Evolutionary conservation across 768 basidiomycete species (phyloP).

Genomic region (Lepiota subincarnata): DNA sequence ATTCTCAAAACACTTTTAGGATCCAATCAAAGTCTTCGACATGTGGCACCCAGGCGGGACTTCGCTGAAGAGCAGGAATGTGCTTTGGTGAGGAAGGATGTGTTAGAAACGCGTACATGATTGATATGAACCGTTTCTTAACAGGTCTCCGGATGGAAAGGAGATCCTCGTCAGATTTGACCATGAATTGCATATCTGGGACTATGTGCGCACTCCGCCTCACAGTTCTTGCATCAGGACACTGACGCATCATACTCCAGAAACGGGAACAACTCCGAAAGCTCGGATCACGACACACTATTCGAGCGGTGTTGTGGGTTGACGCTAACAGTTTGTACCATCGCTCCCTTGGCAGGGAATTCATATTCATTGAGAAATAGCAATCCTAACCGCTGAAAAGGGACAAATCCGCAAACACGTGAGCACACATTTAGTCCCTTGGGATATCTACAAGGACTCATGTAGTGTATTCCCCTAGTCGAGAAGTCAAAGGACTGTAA

Average conservation of each 20-base stretch:
- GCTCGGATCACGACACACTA: neutral
- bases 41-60: constrained; percentile 1
- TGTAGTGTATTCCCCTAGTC: neutral
- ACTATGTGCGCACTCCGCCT: neutral
- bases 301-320: neutral
- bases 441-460: neutral
- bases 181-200: constrained; percentile 7
- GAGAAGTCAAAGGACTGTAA: constrained; percentile 3
- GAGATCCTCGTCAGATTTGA: neutral
- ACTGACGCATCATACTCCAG: too few species aligned
- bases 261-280: neutral
- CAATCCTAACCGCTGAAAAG: neutral
- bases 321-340: neutral
- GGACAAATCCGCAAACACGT: neutral
- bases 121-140: neutral
- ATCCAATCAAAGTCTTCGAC: neutral
- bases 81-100: neutral
- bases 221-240: neutral
- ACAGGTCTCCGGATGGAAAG: constrained; percentile 5
- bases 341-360: neutral
- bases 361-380: neutral
- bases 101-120: neutral
- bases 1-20: neutral
- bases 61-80: neutral
- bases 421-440: neutral